These are phyloP conservation scores for Desmodesmus armatus DNA, from an alignment of 139 green algal species.

Conservation along the genomic window DNA sequence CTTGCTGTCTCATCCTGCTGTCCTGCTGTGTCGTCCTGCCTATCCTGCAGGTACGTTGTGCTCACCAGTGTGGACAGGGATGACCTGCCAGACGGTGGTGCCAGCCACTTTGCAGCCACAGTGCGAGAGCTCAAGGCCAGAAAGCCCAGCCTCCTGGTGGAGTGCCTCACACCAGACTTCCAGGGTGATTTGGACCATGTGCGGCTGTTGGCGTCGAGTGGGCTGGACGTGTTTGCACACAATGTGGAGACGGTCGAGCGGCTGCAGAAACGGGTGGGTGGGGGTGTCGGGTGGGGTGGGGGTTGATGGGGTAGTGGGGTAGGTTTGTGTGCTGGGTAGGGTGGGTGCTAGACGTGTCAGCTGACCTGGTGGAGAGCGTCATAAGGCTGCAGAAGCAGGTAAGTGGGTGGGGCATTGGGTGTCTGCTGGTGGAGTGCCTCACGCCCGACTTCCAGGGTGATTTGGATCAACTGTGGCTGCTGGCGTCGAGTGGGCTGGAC, in stretches of 20 bases:
- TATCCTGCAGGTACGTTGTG: slow-evolving; percentile 85
- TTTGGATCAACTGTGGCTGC: slow-evolving; percentile 69
- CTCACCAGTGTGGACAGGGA: slow-evolving; percentile 91
- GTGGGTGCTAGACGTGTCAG: too few relatives aligned
- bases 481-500: slow-evolving; percentile 61
- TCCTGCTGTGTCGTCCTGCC: background rate
- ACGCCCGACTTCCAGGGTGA: slow-evolving; percentile 94
- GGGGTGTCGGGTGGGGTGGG: too few relatives aligned
- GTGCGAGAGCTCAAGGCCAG: slow-evolving; percentile 84
- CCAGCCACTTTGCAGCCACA: slow-evolving; percentile 86
- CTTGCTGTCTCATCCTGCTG: too few relatives aligned
- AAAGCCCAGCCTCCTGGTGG: slow-evolving; percentile 85
- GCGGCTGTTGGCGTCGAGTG: slow-evolving; percentile 1
- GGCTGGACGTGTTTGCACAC: slow-evolving; percentile 96
- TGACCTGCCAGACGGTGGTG: slow-evolving; percentile 91
- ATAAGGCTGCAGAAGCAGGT: too few relatives aligned
- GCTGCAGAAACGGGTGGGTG: slow-evolving; percentile 85
- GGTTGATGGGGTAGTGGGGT: too few relatives aligned
- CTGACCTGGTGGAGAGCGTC: too few relatives aligned
- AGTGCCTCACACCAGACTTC: slow-evolving; percentile 97
- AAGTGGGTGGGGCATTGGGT: too few relatives aligned
- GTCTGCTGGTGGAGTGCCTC: slow-evolving; percentile 93
- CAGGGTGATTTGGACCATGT: slow-evolving; percentile 84
- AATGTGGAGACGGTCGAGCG: slow-evolving; percentile 97
- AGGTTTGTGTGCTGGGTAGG: too few relatives aligned